Base-by-base conservation (phyloP, 805 yeast genomes). In the Danielia oregonensis region DNA sequence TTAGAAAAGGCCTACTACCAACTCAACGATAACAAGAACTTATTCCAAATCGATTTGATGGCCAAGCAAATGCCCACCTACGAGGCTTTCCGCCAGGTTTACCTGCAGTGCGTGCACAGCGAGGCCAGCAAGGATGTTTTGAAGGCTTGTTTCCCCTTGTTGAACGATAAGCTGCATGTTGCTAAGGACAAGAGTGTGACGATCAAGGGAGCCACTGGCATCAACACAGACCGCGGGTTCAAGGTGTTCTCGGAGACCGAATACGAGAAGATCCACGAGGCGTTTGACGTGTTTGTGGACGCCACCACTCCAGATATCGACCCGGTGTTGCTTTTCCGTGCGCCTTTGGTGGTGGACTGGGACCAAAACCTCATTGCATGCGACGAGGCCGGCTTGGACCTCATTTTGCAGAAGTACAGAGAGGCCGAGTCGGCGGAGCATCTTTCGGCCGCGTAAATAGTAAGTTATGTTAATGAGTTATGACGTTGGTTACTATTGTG, bases 271-370 rank as follows among this genome's bases (percentile, higher is more conserved):
- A 60, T 67, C 24, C 54, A 55, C 35, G 69, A 66, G 37, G 63
- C 67, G 1, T 67, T 64, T 44, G 33, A 39, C 26, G 42, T 39
- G 11, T 49, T 55, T 17, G 48, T 55, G 17, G 49, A 43, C 26
- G 48, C 51, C 13, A 47, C 49, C 7, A 55, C 55, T 16, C 53
- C 54, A 8, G 57, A 54, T 5, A 48, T 54, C 24, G 53, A 54
- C 33, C 61, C 70, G 4, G 44, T 56, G 13, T 58, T 61, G 22
- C 50, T 67, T 8, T 67, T 67, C 49, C 40, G 41, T 32, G 63
- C 71, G 2, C 72, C 72, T 0, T 59, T 67, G 44, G 54, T 67
- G n/a, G 58, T 66, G 23, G 72, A 67, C 48, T 67, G 72, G 72
- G 72, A 67, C 44, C 72, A 67, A 46, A 56, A 61, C 43, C 29